A percentile compares a stretch with the other conserved stretches of the same genome.
phyloP scores from a whole-genome alignment of 176 grass and related monocot species.

The Ananas comosus region DNA sequence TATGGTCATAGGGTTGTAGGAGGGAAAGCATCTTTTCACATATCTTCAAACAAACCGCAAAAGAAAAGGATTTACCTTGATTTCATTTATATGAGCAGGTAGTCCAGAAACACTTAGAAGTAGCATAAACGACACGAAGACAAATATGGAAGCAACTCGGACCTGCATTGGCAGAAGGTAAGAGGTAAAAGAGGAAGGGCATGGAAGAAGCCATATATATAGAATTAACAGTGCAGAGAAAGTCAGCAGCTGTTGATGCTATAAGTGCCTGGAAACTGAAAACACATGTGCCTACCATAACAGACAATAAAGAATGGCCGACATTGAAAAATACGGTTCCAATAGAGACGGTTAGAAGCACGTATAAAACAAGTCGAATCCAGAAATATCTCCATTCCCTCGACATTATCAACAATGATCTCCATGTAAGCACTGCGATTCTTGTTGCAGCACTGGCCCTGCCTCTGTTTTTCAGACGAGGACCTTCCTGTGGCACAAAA shows the following conservation, averaged over 20 bases:
- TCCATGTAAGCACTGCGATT: conserved; percentile 73
- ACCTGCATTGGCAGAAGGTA: conserved; percentile 38
- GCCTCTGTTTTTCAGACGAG: conserved; percentile 72
- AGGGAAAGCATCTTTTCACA: background rate
- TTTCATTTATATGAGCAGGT: conserved; percentile 74
- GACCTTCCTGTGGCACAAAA: conserved; percentile 62
- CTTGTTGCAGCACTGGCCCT: conserved; percentile 47
- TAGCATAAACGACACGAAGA: conserved; percentile 68
- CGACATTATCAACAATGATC: conserved; percentile 88
- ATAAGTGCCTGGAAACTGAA: background rate
- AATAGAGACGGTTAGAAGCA: conserved; percentile 60
- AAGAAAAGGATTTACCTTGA: conserved; percentile 43
- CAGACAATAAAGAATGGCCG: conserved; percentile 87
- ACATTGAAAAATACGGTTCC: conserved; percentile 72
- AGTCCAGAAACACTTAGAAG: conserved; percentile 86
- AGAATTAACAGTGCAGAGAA: background rate
- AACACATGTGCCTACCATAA: conserved; percentile 40
- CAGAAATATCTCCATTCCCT: conserved; percentile 94
- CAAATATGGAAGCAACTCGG: conserved; percentile 72
- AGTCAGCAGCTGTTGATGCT: background rate
- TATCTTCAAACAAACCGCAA: background rate
- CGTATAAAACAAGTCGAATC: conserved; percentile 66
- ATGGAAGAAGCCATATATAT: no score
- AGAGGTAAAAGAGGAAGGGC: background rate
- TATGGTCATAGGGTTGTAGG: background rate